A percentile compares a stretch with the other conserved stretches of the same genome.
Evolutionary conservation across 1,284 basidiomycete genomes (phyloP).

Genomic region (Fomitiporia mediterranea): DNA sequence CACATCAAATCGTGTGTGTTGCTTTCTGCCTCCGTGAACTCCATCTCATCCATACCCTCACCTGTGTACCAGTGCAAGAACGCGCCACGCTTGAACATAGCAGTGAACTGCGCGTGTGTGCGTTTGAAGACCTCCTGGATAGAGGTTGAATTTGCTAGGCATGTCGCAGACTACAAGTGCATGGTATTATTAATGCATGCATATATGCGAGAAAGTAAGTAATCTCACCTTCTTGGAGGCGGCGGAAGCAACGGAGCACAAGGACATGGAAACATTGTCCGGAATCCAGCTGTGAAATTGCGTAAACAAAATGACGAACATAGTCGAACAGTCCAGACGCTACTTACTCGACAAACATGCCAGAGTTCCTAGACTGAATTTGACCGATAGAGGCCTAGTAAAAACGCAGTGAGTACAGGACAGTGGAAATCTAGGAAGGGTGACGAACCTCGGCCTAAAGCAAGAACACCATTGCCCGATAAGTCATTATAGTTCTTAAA

Average conservation of each 20-base stretch:
- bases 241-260: slow-evolving; percentile 80
- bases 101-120: slow-evolving; percentile 67
- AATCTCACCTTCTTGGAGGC: slow-evolving; percentile 59
- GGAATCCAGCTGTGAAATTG: slow-evolving; percentile 67
- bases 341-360: slow-evolving; percentile 73
- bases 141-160: slow-evolving; percentile 80
- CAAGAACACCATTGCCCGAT: slow-evolving; percentile 24
- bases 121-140: slow-evolving; percentile 91
- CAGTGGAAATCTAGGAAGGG: slow-evolving; percentile 13
- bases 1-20: slow-evolving; percentile 80
- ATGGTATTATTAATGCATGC: slow-evolving; percentile 1
- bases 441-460: slow-evolving; percentile 51
- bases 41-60: slow-evolving; percentile 91
- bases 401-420: background rate
- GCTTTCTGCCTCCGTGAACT: slow-evolving; percentile 88
- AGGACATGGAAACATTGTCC: slow-evolving; percentile 75
- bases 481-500: slow-evolving; percentile 33
- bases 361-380: slow-evolving; percentile 68
- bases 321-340: background rate
- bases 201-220: slow-evolving; percentile 5
- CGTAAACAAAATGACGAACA: background rate
- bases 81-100: slow-evolving; percentile 80
- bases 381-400: slow-evolving; percentile 42
- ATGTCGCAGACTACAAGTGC: slow-evolving; percentile 57
- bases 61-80: slow-evolving; percentile 91